These are phyloP conservation scores for Coniochaeta sp. DNA, from an alignment of 2,329 filamentous ascomycete genomes.

Conservation along the genomic window DNA sequence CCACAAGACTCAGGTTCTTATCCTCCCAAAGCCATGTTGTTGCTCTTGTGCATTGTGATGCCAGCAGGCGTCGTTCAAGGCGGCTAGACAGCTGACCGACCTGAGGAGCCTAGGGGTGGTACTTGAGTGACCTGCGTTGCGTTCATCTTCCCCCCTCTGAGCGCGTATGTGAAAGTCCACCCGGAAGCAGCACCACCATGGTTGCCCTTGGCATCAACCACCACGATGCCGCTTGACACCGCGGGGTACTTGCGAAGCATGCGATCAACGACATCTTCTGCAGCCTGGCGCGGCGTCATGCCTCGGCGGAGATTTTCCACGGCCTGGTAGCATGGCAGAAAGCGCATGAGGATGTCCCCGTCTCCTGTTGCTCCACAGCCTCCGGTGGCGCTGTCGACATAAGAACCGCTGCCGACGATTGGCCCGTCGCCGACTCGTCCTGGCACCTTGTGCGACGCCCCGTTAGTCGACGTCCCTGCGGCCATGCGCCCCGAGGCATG, in stretches of 20 bases:
- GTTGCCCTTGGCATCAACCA: slow-evolving; percentile 38
- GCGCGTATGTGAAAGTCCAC: slow-evolving; percentile 48
- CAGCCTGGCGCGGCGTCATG: slow-evolving; percentile 38
- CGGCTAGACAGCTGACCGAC: neutral
- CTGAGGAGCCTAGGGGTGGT: slow-evolving; percentile 16
- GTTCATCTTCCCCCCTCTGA: slow-evolving; percentile 37
- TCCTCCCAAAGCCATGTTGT: neutral
- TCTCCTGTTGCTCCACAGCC: slow-evolving; percentile 50
- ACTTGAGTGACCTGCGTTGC: slow-evolving; percentile 36
- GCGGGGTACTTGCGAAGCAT: slow-evolving; percentile 40
- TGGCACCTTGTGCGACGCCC: slow-evolving; percentile 44
- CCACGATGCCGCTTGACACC: slow-evolving; percentile 40
- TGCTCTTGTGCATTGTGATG: neutral
- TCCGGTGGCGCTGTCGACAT: slow-evolving; percentile 45
- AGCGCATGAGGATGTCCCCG: slow-evolving; percentile 50
- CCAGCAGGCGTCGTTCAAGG: slow-evolving; percentile 9
- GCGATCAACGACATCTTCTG: slow-evolving; percentile 39
- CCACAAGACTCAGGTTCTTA: neutral
- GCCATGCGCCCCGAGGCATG: slow-evolving; percentile 37
- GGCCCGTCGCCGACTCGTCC: slow-evolving; percentile 49
- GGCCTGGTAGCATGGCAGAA: slow-evolving; percentile 49
- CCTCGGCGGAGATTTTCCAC: slow-evolving; percentile 44
- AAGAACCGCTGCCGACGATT: slow-evolving; percentile 45
- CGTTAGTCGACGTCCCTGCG: slow-evolving; percentile 48
- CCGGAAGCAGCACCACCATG: slow-evolving; percentile 44